Conservation (phyloP, 2,329 filamentous ascomycete genomes). For the Coniochaeta ligniaria region DNA sequence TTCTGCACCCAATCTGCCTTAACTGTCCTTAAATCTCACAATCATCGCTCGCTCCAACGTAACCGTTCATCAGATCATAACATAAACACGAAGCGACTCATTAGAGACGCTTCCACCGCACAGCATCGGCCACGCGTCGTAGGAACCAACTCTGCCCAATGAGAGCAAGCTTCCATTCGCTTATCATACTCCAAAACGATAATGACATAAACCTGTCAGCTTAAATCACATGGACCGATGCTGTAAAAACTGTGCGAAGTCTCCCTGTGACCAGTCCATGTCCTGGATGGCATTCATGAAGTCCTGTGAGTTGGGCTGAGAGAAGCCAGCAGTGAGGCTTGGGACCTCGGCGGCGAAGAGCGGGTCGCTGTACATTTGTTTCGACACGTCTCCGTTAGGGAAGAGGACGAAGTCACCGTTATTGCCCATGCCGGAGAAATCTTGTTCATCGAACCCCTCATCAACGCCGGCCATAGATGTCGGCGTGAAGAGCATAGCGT, state of each 20-base stretch:
- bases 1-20: neutral
- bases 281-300: constrained; percentile 27
- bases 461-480: constrained; percentile 55
- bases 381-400: constrained; percentile 29
- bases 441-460: constrained; percentile 55
- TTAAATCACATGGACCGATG: neutral
- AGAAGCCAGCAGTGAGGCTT: constrained; percentile 43
- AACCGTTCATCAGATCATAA: neutral
- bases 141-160: neutral
- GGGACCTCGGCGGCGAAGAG: constrained; percentile 42
- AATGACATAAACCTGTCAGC: neutral
- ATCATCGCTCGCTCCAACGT: neutral
- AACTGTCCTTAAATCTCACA: neutral
- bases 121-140: neutral
- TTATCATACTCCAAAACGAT: neutral
- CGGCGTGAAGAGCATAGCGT: constrained; percentile 63
- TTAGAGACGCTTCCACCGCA: neutral
- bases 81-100: neutral
- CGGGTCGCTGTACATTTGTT: constrained; percentile 33
- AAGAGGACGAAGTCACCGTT: constrained; percentile 61
- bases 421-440: constrained; percentile 28
- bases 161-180: neutral
- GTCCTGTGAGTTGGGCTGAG: constrained; percentile 44
- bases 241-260: neutral
- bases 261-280: constrained; percentile 4